Percentiles rank a stretch among this genome's conserved stretches.
Evolutionary conservation across 495 filamentous ascomycete genomes (phyloP).

Genomic region (Daldinia caldariorum): DNA sequence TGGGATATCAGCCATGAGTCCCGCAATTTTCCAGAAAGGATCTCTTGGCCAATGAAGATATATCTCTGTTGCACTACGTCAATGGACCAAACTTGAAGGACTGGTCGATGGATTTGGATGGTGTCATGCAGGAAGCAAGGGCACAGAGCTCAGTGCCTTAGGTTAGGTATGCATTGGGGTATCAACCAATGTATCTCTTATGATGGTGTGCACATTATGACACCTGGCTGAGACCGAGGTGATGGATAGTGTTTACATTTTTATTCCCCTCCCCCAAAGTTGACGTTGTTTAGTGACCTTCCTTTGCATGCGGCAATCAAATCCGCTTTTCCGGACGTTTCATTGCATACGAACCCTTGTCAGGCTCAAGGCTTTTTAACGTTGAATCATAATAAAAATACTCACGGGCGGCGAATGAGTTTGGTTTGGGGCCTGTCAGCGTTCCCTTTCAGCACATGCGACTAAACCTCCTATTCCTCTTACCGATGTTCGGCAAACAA

Average conservation of each 20-base stretch:
- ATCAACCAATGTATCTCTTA: conserved; percentile 40
- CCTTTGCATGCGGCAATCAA: conserved; percentile 40
- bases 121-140: conserved; percentile 45
- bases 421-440: conserved; percentile 20
- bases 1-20: conserved; percentile 40
- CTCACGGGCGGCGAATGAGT: conserved; percentile 24
- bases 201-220: conserved; percentile 35
- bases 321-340: conserved; percentile 42
- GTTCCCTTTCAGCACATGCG: conserved; percentile 23
- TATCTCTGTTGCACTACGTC: conserved; percentile 33
- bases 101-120: conserved; percentile 29
- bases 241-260: conserved; percentile 22
- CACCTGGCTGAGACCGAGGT: conserved; percentile 40
- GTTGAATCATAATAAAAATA: conserved; percentile 34
- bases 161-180: conserved; percentile 44
- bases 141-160: conserved; percentile 24
- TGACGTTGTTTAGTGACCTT: conserved; percentile 29
- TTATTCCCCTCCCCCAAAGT: conserved; percentile 23
- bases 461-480: conserved; percentile 26
- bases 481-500: conserved; percentile 33
- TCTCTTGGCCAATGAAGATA: conserved; percentile 22
- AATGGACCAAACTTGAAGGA: conserved; percentile 26
- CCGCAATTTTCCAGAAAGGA: conserved; percentile 38
- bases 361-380: conserved; percentile 26
- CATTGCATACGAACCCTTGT: conserved; percentile 41